phyloP scores from a whole-genome alignment of 2,329 filamentous ascomycete genomes.

The Paraconiothyrium sp. region DNA sequence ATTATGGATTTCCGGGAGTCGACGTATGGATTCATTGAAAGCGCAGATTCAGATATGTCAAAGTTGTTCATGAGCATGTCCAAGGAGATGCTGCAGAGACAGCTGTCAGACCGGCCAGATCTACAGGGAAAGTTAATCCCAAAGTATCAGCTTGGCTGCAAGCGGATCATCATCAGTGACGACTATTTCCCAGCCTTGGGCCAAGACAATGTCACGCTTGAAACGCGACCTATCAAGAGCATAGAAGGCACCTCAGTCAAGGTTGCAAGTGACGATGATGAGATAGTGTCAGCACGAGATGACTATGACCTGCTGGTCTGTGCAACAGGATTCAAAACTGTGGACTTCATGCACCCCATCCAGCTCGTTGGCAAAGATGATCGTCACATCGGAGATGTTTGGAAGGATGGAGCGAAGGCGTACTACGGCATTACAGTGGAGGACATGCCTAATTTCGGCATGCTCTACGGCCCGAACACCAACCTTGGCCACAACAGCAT shows the following conservation, averaged over 20 bases:
- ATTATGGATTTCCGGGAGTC: conserved; percentile 66
- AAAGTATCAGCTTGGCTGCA: conserved; percentile 64
- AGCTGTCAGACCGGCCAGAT: conserved; percentile 60
- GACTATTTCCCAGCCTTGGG: conserved; percentile 65
- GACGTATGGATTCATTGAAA: conserved; percentile 57
- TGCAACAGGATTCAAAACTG: conserved; percentile 68
- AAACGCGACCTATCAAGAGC: conserved; percentile 59
- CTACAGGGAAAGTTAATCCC: conserved; percentile 64
- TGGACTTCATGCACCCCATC: conserved; percentile 68
- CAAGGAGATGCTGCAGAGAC: conserved; percentile 53
- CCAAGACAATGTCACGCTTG: conserved; percentile 59
- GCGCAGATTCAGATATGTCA: conserved; percentile 52
- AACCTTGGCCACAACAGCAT: conserved; percentile 65
- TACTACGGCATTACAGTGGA: conserved; percentile 63
- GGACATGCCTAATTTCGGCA: conserved; percentile 64
- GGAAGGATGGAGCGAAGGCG: conserved; percentile 62
- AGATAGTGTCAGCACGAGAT: conserved; percentile 36
- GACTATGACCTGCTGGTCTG: conserved; percentile 66
- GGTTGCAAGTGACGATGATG: conserved; percentile 45
- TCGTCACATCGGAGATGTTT: conserved; percentile 59
- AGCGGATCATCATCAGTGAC: conserved; percentile 64
- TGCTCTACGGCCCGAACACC: conserved; percentile 68
- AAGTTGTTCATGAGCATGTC: conserved; percentile 52
- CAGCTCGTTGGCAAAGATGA: conserved; percentile 59
- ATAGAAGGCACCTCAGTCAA: conserved; percentile 60